These are phyloP conservation scores for Fusarium miscanthi DNA, from an alignment of 2,329 filamentous ascomycete genomes.

Conservation along the genomic window DNA sequence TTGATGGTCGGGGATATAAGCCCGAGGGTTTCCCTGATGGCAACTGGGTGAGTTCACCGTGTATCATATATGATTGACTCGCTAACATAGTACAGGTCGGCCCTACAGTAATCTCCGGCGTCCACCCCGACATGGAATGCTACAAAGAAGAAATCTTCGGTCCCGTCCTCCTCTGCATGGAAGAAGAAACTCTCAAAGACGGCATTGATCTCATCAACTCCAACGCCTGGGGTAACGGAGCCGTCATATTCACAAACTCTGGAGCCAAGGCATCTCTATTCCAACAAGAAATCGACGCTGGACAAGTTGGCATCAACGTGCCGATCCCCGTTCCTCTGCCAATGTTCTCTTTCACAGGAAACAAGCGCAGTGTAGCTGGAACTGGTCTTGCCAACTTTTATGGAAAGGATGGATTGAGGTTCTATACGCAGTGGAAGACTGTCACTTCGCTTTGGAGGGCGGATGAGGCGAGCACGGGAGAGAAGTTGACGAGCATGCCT, in stretches of 20 bases:
- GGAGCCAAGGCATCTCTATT: slow-evolving; percentile 78
- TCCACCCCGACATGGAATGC: slow-evolving; percentile 79
- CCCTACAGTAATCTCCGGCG: slow-evolving; percentile 81
- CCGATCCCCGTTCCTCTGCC: slow-evolving; percentile 75
- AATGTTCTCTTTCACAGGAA: slow-evolving; percentile 75
- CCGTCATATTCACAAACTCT: slow-evolving; percentile 80
- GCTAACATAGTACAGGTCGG: slow-evolving; percentile 57
- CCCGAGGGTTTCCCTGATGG: slow-evolving; percentile 78
- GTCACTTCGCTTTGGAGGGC: slow-evolving; percentile 82
- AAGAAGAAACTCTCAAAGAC: slow-evolving; percentile 77
- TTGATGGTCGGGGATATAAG: slow-evolving; percentile 80
- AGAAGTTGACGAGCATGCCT: slow-evolving; percentile 31
- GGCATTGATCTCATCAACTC: slow-evolving; percentile 81
- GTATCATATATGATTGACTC: fast-evolving
- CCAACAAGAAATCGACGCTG: slow-evolving; percentile 81
- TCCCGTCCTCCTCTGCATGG: slow-evolving; percentile 80
- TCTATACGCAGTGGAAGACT: slow-evolving; percentile 94
- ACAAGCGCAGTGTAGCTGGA: slow-evolving; percentile 87
- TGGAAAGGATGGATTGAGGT: slow-evolving; percentile 84
- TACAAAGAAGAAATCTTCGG: slow-evolving; percentile 86
- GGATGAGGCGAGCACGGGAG: slow-evolving; percentile 22
- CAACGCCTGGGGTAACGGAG: slow-evolving; percentile 85
- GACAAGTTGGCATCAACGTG: slow-evolving; percentile 83
- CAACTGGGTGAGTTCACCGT: slow-evolving; percentile 56
- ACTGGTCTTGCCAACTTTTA: slow-evolving; percentile 92